Conservation (phyloP, 1,284 basidiomycete genomes). For the Leccinum brunneo-olivaceum region DNA sequence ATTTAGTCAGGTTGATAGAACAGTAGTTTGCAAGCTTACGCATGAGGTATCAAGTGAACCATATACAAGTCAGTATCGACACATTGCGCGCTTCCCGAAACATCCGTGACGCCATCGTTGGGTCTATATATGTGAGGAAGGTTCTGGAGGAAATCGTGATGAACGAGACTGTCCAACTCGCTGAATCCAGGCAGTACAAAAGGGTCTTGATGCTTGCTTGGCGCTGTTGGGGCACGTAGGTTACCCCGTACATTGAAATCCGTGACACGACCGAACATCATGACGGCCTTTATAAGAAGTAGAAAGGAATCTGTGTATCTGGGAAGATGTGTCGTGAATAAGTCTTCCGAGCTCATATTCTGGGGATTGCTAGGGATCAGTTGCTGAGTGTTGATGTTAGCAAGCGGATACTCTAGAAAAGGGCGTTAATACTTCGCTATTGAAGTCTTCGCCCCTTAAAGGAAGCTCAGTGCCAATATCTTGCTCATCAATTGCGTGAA, state of each 20-base stretch:
- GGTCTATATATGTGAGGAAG: slow-evolving; percentile 61
- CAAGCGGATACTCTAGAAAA: slow-evolving; percentile 5
- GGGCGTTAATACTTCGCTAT: slow-evolving; percentile 47
- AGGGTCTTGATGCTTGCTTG: slow-evolving; percentile 62
- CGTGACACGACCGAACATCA: slow-evolving; percentile 77
- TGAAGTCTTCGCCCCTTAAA: slow-evolving; percentile 64
- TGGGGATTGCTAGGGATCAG: slow-evolving; percentile 65
- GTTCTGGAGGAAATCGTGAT: slow-evolving; percentile 57
- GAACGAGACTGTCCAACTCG: slow-evolving; percentile 61
- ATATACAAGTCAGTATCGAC: slow-evolving; percentile 78
- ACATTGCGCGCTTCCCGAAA: slow-evolving; percentile 41
- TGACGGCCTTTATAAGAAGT: slow-evolving; percentile 70
- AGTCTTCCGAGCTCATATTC: slow-evolving; percentile 51
- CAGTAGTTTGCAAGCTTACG: slow-evolving; percentile 41
- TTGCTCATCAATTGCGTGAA: slow-evolving; percentile 72
- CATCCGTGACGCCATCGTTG: slow-evolving; percentile 53
- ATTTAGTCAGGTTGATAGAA: slow-evolving; percentile 7
- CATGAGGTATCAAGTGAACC: slow-evolving; percentile 76
- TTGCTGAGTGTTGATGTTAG: slow-evolving; percentile 33
- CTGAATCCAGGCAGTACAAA: slow-evolving; percentile 58
- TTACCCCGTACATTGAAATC: slow-evolving; percentile 74
- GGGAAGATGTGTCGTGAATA: slow-evolving; percentile 63
- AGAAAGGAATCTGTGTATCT: slow-evolving; percentile 75
- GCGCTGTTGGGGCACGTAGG: slow-evolving; percentile 50
- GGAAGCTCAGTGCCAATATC: slow-evolving; percentile 79